Evolutionary conservation across 164 flowering plant genomes (phyloP).

Genomic region (Stephania japonica): DNA sequence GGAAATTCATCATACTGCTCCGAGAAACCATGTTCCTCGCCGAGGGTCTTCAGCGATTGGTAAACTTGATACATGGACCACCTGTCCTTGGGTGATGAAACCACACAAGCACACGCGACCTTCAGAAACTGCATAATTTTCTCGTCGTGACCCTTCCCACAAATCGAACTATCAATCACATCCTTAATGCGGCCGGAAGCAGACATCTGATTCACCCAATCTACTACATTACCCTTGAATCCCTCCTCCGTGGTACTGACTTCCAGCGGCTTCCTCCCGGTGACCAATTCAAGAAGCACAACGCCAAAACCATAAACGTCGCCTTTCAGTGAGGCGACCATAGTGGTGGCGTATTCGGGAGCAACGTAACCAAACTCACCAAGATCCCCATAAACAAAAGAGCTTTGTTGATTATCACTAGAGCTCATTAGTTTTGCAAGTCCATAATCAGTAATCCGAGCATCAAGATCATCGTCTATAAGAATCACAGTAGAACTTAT

Average conservation of each 20-base stretch:
- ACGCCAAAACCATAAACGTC: conserved; percentile 70
- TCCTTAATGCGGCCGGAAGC: conserved; percentile 37
- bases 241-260: conserved; percentile 37
- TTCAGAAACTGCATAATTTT: conserved; percentile 44
- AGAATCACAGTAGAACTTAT: conserved; percentile 54
- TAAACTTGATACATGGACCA: conserved; percentile 51
- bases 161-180: conserved; percentile 37
- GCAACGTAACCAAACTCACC: conserved; percentile 69
- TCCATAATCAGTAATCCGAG: conserved; percentile 53
- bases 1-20: conserved; percentile 62
- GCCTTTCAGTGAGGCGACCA: conserved; percentile 54
- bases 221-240: conserved; percentile 54
- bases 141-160: conserved; percentile 50
- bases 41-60: conserved; percentile 43
- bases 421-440: conserved; percentile 40
- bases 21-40: conserved; percentile 32
- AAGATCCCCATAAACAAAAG: conserved; percentile 37
- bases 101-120: conserved; percentile 52
- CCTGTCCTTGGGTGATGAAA: conserved; percentile 59
- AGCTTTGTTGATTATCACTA: conserved; percentile 32
- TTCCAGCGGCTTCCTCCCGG: conserved; percentile 57
- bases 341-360: conserved; percentile 57
- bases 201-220: conserved; percentile 44
- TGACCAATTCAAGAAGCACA: conserved; percentile 56
- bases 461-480: conserved; percentile 60